Base-by-base conservation (phyloP, 2,329 filamentous ascomycete species). In the Penicillium hesseltinei region DNA sequence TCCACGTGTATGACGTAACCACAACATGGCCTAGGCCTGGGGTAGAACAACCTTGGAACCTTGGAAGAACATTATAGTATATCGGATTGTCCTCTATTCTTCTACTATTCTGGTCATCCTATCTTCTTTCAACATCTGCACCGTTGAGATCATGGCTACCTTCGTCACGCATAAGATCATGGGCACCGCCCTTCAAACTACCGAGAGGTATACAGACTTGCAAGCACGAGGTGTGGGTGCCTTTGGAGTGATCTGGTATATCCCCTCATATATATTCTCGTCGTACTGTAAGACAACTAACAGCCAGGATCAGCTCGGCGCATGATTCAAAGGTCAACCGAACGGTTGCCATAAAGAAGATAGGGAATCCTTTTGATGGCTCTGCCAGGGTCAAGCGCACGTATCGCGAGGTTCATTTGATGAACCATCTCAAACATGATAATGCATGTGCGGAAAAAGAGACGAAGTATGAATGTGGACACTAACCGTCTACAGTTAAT, bases 391-490 rank as follows among this genome's bases (percentile, higher is more conserved):
- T 51, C 13, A 53, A 47, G 36, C 54, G 49, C 42, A 57, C 54
- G 17, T 55, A 58, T 58, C 56, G 56, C 8, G 56, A 58, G 31
- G 13, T 49, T 38, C 56, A 55, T 19, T 36, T 50, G 27, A 29
- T 48, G 33, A 44, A 33, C 8, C 31, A 57, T 35, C 29, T 57
- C 11, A 57, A 51, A 35, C 62, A 65, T 60, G 59, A 57, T 17
- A 57, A 57, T 42, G 54, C 19, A 42, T 15, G 54, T 38, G 23
- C 3, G 4, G 29, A 6, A 35, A 21, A n/a, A 11, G 1, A 45
- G 2, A 11, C 2, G 0, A 9, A 8, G 13, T 33, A 13, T 9
- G n/a, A 35, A 25, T 2, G 1, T 6, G 21, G 10, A 21, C 1
- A 23, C 54, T 57, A 35, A 53, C 7, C 1, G 6, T 1, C 9